Percentiles rank a stretch among this genome's conserved stretches.
phyloP scores from a whole-genome alignment of 2,329 filamentous ascomycete genomes.

The Lecanoromycetidae sp. region DNA sequence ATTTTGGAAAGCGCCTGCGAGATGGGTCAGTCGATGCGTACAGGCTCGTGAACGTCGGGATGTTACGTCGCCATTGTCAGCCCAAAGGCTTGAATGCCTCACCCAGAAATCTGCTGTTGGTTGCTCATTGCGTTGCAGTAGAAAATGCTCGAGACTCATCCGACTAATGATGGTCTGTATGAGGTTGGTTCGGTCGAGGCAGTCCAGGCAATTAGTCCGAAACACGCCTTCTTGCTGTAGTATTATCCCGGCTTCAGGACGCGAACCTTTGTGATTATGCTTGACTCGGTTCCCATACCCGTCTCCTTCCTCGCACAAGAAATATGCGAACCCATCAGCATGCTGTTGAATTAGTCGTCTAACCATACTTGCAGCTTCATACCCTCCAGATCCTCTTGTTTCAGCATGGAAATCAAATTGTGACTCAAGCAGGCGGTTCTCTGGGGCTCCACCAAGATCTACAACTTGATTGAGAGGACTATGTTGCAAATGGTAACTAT shows the following conservation, averaged over 20 bases:
- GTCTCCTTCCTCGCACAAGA: conserved; percentile 61
- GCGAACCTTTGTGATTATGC: conserved; percentile 30
- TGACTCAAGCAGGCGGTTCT: conserved; percentile 68
- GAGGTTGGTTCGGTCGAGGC: conserved; percentile 86
- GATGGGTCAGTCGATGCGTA: neutral
- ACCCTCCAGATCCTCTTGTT: conserved; percentile 72
- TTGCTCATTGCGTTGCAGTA: conserved; percentile 57
- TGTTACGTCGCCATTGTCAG: conserved; percentile 75
- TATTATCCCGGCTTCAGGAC: conserved; percentile 47
- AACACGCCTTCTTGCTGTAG: conserved; percentile 78
- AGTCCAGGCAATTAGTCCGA: conserved; percentile 88
- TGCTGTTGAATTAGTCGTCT: conserved; percentile 64
- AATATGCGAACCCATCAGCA: conserved; percentile 84
- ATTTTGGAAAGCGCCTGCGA: conserved; percentile 62
- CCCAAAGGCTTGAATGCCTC: conserved; percentile 86
- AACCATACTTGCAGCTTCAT: conserved; percentile 82
- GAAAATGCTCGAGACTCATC: conserved; percentile 78
- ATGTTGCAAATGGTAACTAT: conserved; percentile 62
- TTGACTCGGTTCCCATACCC: conserved; percentile 30
- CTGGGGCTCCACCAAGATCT: conserved; percentile 42
- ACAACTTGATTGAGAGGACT: conserved; percentile 54
- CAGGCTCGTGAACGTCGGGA: neutral
- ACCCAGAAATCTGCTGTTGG: conserved; percentile 78
- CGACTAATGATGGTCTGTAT: conserved; percentile 93
- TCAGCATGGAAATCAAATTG: conserved; percentile 97